Conservation (phyloP, 768 basidiomycete species). For the Boletus insuetus region DNA sequence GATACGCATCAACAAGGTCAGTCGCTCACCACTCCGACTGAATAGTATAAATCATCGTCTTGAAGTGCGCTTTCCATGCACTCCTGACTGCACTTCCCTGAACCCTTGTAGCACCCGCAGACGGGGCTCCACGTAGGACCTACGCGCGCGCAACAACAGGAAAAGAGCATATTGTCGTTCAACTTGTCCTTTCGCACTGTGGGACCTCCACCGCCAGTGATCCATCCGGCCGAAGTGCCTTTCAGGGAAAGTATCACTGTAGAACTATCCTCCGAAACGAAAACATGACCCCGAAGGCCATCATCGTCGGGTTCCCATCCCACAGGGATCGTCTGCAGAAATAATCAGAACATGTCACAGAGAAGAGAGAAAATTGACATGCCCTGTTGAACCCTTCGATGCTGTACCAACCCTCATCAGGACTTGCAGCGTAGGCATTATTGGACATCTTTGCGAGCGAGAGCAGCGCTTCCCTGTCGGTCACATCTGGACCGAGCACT, state of each 20-base stretch:
- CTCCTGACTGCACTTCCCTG: constrained; percentile 71
- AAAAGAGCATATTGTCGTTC: constrained; percentile 95
- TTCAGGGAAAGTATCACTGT: constrained; percentile 89
- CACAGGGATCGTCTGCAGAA: constrained; percentile 59
- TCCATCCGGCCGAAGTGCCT: constrained; percentile 78
- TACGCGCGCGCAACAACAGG: constrained; percentile 95
- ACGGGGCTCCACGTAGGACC: constrained; percentile 93
- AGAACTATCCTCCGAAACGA: constrained; percentile 77
- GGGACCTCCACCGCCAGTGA: constrained; percentile 74
- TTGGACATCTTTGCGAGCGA: constrained; percentile 86
- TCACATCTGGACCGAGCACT: constrained; percentile 67
- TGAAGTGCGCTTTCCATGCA: constrained; percentile 78
- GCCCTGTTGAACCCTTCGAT: constrained; percentile 64
- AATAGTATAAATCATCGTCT: constrained; percentile 86
- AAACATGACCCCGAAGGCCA: constrained; percentile 89
- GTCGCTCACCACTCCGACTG: constrained; percentile 71
- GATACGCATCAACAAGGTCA: neutral
- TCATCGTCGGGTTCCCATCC: constrained; percentile 92
- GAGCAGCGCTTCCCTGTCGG: constrained; percentile 67
- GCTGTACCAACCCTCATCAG: constrained; percentile 68
- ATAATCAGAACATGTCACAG: neutral
- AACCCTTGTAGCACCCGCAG: constrained; percentile 79
- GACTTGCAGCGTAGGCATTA: constrained; percentile 68
- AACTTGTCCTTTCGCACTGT: constrained; percentile 87
- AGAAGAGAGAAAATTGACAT: constrained; percentile 17